Evolutionary conservation across 2,329 filamentous ascomycete genomes (phyloP).

Genomic region (Dothideomycetes sp.): DNA sequence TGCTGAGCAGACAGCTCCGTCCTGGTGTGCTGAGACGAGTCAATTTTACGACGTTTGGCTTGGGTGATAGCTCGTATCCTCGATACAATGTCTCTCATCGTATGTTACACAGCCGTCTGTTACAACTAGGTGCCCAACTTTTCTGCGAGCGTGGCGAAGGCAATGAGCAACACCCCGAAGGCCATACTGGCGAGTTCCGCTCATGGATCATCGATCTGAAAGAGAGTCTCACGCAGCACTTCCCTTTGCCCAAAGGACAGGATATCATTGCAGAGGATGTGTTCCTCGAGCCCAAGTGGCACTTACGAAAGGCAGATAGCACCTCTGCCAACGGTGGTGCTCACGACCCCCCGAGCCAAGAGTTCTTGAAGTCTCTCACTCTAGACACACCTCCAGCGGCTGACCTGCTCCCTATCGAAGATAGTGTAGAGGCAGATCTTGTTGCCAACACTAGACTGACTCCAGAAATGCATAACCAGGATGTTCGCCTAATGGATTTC

Average conservation of each 20-base stretch:
- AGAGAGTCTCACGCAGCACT: conserved; percentile 54
- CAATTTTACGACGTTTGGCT: conserved; percentile 75
- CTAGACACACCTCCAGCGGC: conserved; percentile 24
- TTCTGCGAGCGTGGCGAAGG: conserved; percentile 75
- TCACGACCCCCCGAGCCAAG: neutral
- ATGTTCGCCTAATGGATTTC: conserved; percentile 74
- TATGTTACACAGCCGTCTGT: conserved; percentile 74
- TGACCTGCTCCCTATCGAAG: conserved; percentile 49
- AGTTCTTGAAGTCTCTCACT: conserved; percentile 5
- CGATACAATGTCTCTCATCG: conserved; percentile 90
- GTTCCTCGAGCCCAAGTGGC: conserved; percentile 67
- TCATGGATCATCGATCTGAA: conserved; percentile 47
- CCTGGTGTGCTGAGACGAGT: conserved; percentile 59
- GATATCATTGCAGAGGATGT: conserved; percentile 64
- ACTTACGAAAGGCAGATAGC: conserved; percentile 32
- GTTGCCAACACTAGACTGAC: conserved; percentile 65
- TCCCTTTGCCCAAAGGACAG: conserved; percentile 59
- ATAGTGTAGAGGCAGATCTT: conserved; percentile 50
- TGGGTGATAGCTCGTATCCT: conserved; percentile 89
- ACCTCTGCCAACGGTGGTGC: neutral
- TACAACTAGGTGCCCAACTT: conserved; percentile 71
- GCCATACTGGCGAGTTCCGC: conserved; percentile 45
- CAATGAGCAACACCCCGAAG: conserved; percentile 88
- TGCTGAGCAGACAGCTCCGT: conserved; percentile 70
- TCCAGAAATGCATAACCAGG: conserved; percentile 74